Evolutionary conservation across 352 stramenopile genomes (phyloP), one percentile per base, ranked within the genome.

Genomic region (Phytophthora foliorum): DNA sequence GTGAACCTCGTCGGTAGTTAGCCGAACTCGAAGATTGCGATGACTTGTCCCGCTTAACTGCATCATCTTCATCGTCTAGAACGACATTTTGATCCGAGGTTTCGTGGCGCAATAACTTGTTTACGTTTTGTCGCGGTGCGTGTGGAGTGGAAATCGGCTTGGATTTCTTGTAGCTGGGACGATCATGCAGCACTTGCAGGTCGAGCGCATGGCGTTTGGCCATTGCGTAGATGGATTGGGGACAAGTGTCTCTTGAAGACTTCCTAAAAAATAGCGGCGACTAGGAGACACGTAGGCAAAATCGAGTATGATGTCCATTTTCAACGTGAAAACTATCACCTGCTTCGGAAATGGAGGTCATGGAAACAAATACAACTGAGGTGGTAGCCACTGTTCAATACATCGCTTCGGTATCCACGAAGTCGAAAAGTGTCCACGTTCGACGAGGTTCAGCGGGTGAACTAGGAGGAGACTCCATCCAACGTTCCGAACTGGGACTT

Each of bases 121-220:
- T 60, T n/a, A 41, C 4, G 34, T 14, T 17, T 59, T 65, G 56
- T 17, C 62, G 55, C 21, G 69, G 55, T 13, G 42, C 65, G 13
- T 62, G 56, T 46, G 54, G 54, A 44, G 34, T 52, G 6, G 55
- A 22, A 19, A 52, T 34, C 6, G 27, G 25, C 8, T 77, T 73
- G 44, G 53, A 19, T 34, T 63, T 70, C 29, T 60, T 64, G 44
- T 53, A 71, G 39, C 11, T 55, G 2, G 53, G 69, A 19, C 65
- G 64, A 31, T 71, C 69, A 4, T 58, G 52, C 9, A 74, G 53
- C 29, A 64, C 57, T 39, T 74, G 57, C 25, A 77, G 34, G 24
- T 77, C 64, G 31, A 77, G 69, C 19, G 58, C 66, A 51, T 74
- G 69, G 64, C 69, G 69, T 49, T 77, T 77, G 34, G 50, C 29